Evolutionary conservation across 306 rosid species (phyloP).

Genomic region (Carpinus viminea): DNA sequence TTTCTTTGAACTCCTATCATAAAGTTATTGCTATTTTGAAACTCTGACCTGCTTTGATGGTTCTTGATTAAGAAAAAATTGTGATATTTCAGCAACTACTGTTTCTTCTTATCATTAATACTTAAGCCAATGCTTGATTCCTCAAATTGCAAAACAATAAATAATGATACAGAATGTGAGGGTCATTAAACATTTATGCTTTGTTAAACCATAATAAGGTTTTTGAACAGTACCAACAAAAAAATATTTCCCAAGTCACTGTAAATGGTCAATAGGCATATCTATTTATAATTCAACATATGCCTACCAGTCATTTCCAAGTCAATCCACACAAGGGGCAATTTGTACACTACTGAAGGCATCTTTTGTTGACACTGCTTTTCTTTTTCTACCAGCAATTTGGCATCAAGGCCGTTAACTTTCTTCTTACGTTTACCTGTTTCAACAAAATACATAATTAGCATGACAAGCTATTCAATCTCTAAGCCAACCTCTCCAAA

Average conservation of each 20-base stretch:
- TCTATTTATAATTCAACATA: constrained; percentile 10
- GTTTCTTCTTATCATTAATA: neutral
- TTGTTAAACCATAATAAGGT: neutral
- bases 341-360: constrained; percentile 49
- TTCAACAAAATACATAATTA: constrained; percentile 30
- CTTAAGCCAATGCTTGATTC: neutral
- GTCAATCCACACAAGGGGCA: constrained; percentile 98
- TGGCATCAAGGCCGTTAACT: constrained; percentile 34
- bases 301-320: constrained; percentile 95
- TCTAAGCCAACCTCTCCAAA: neutral
- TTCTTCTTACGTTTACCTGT: constrained; percentile 53
- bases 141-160: neutral
- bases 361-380: constrained; percentile 27
- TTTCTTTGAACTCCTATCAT: neutral
- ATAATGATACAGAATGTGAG: neutral
- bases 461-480: constrained; percentile 9
- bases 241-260: neutral
- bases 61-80: neutral
- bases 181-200: neutral
- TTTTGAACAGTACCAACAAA: neutral
- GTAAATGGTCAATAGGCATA: constrained; percentile 10
- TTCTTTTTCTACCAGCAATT: neutral
- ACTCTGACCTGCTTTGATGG: neutral
- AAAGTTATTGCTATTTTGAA: neutral
- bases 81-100: neutral